Conservation (phyloP, 176 grass and related monocot species). For the Juncus inflexus region DNA sequence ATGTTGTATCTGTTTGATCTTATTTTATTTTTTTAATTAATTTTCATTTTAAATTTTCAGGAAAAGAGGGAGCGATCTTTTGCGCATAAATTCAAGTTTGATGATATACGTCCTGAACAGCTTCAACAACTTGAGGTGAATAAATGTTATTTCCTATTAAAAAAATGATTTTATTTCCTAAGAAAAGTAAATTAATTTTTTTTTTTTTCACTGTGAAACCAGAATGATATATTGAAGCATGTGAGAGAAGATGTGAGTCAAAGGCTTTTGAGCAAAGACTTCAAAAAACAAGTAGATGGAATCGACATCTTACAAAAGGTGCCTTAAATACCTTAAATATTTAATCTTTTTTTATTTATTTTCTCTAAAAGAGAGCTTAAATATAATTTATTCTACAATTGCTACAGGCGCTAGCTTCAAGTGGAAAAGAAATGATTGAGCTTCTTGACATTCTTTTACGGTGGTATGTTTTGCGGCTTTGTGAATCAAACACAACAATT, state of each 20-base stretch:
- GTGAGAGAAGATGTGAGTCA: constrained; percentile 88
- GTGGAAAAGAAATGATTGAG: constrained; percentile 74
- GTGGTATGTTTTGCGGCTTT: constrained; percentile 98
- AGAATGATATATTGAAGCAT: constrained; percentile 95
- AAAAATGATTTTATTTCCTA: constrained; percentile 11
- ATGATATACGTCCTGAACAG: constrained; percentile 92
- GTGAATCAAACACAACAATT: constrained; percentile 96
- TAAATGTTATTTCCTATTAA: constrained; percentile 3
- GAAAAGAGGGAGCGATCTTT: constrained; percentile 84
- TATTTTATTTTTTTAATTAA: constrained; percentile 11
- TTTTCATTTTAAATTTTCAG: constrained; percentile 47
- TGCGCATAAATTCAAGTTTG: constrained; percentile 88
- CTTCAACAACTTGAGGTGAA: constrained; percentile 87
- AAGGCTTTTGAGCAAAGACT: constrained; percentile 82
- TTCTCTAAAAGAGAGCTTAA: no score
- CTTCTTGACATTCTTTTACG: constrained; percentile 94
- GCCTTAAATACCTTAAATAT: neutral
- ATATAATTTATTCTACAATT: constrained; percentile 5
- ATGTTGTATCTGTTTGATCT: neutral
- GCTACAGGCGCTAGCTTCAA: constrained; percentile 63
- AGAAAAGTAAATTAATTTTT: neutral
- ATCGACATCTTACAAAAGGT: constrained; percentile 97
- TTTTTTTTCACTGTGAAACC: constrained; percentile 20
- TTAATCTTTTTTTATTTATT: constrained; percentile 13
- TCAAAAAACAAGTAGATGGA: constrained; percentile 98